Evolutionary conservation across 2,329 filamentous ascomycete genomes (phyloP).

Genomic region (Blastomyces percursus): DNA sequence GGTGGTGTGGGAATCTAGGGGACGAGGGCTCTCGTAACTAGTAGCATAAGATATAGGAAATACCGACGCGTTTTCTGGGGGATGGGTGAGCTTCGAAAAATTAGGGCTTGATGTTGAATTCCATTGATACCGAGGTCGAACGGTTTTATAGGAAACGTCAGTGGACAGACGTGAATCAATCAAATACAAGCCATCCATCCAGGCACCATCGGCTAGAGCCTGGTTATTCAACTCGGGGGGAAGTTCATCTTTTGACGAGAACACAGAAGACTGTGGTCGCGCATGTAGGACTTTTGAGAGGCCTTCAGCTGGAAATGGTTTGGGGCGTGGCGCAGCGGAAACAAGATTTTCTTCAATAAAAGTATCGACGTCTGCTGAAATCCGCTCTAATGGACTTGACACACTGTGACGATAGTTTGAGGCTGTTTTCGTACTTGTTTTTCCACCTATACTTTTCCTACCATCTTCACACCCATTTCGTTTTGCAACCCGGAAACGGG

Average conservation of each 20-base stretch:
- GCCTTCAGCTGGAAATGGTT: background rate
- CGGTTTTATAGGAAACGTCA: background rate
- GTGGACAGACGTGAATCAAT: background rate
- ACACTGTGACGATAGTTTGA: background rate
- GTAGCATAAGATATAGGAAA: background rate
- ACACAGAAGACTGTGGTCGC: background rate
- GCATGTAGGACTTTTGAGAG: background rate
- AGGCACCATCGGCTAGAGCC: no score
- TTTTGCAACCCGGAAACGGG: conserved; percentile 11
- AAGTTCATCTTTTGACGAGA: background rate
- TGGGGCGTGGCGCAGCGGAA: background rate
- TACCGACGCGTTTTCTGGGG: background rate
- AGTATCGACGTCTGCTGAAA: background rate
- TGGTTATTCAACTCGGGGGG: background rate
- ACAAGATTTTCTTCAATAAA: background rate
- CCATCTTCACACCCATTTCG: conserved; percentile 7
- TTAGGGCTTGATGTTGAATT: conserved; percentile 9
- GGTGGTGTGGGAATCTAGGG: background rate
- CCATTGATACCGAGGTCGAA: background rate
- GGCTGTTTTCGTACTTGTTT: background rate
- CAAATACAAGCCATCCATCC: background rate
- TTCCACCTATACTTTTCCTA: conserved; percentile 2
- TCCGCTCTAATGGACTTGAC: background rate
- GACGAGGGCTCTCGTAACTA: background rate
- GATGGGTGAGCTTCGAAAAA: conserved; percentile 9